Conservation (phyloP, 2,329 filamentous ascomycete genomes). For the Hirsutella thompsonii region DNA sequence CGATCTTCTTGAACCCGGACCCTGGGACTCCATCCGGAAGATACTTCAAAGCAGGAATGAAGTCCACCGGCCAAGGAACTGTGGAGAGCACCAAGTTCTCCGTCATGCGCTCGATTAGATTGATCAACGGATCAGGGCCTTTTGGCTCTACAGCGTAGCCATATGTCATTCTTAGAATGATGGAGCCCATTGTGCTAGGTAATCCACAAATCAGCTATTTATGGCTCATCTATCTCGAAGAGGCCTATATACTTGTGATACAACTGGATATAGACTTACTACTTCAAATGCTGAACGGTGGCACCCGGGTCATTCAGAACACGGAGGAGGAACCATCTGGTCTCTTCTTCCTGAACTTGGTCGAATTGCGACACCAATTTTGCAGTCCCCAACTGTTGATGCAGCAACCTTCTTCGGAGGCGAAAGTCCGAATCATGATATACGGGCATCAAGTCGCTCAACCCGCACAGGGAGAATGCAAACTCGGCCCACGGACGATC, state of each 20-base stretch:
- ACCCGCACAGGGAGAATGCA: not conserved
- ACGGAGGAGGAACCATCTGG: not conserved
- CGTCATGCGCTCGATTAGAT: not conserved
- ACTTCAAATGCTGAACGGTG: not conserved
- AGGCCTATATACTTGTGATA: not conserved
- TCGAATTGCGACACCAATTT: not conserved
- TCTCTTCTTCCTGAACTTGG: slow-evolving; percentile 4
- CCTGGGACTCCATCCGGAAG: not conserved
- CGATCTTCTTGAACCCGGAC: not conserved
- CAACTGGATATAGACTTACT: not conserved
- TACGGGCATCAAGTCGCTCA: not conserved
- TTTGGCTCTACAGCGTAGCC: not conserved
- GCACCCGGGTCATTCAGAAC: not conserved
- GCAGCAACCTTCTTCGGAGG: not conserved
- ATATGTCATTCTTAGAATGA: not conserved
- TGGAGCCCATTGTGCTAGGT: not conserved
- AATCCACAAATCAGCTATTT: not conserved
- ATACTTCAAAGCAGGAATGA: not conserved
- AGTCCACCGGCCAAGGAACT: not conserved
- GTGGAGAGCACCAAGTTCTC: not conserved
- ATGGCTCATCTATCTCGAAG: not conserved
- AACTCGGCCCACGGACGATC: not conserved
- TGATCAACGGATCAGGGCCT: not conserved
- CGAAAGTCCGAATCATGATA: not conserved
- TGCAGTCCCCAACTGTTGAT: not conserved